A percentile compares a stretch with the other conserved stretches of the same genome.
These are phyloP conservation scores for Casuarina glauca DNA, from an alignment of 306 rosid species.

Conservation along the genomic window DNA sequence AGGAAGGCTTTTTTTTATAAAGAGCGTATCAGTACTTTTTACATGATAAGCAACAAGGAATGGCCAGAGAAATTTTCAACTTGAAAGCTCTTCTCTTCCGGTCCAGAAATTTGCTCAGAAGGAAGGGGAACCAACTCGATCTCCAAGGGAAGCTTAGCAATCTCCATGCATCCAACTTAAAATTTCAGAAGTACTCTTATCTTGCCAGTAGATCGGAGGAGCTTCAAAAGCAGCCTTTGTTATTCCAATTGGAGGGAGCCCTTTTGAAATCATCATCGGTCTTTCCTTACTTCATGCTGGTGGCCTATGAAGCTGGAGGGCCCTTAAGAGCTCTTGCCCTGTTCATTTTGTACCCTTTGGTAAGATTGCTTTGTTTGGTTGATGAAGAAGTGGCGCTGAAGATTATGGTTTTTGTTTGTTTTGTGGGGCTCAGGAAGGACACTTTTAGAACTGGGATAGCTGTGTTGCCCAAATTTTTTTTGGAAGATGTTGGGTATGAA, in stretches of 20 bases:
- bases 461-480: slow-evolving; percentile 2
- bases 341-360: slow-evolving; percentile 4
- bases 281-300: slow-evolving; percentile 8
- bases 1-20: not conserved
- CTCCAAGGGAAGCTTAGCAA: not conserved
- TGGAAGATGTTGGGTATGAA: slow-evolving; percentile 2
- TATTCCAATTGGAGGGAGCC: not conserved
- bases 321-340: not conserved
- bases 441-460: not conserved
- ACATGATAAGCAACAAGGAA: not conserved
- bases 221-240: slow-evolving; percentile 2
- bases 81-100: not conserved
- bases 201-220: not conserved
- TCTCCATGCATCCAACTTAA: not conserved
- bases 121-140: not conserved
- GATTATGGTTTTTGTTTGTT: slow-evolving; percentile 9
- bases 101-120: not conserved
- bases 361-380: not conserved
- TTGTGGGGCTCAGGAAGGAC: not conserved
- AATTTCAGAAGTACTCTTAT: slow-evolving; percentile 8
- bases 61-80: not conserved
- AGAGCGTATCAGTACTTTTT: not conserved
- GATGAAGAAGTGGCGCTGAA: not conserved
- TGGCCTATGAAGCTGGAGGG: slow-evolving; percentile 8
- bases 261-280: not conserved